phyloP scores from a whole-genome alignment of 345 rosid genomes.

The Microthlaspi erraticum region DNA sequence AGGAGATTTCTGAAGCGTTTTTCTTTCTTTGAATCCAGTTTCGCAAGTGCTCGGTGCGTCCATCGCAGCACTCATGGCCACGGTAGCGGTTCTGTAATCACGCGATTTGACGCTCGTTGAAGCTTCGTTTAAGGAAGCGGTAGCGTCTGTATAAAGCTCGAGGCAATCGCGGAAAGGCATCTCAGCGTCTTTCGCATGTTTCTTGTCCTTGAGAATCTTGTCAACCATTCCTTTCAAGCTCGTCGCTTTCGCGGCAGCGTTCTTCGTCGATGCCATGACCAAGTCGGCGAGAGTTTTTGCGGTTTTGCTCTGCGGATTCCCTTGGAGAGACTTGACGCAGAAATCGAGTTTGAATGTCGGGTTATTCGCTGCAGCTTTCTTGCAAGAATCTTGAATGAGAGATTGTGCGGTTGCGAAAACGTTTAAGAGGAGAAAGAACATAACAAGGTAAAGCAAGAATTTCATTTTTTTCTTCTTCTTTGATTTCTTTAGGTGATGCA shows the following conservation, averaged over 20 bases:
- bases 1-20: conserved; percentile 35
- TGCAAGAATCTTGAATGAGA: conserved; percentile 39
- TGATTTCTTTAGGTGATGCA: not conserved
- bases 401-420: conserved; percentile 19
- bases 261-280: conserved; percentile 30
- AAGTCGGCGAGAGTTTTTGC: conserved; percentile 38
- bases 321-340: conserved; percentile 42
- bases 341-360: conserved; percentile 42
- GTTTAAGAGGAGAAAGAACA: conserved; percentile 14
- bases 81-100: conserved; percentile 42
- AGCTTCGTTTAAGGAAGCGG: conserved; percentile 32
- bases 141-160: conserved; percentile 46
- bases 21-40: conserved; percentile 48
- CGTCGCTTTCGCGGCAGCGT: conserved; percentile 38
- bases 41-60: conserved; percentile 50
- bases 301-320: conserved; percentile 36
- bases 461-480: not conserved
- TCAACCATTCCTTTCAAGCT: conserved; percentile 30
- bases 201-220: conserved; percentile 24
- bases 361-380: conserved; percentile 41
- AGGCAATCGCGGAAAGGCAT: conserved; percentile 46
- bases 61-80: conserved; percentile 48
- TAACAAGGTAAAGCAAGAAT: conserved; percentile 10
- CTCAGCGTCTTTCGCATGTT: conserved; percentile 18
- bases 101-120: conserved; percentile 9